Conservation (phyloP, 129 eudicot genomes). For the Ambrosia artemisiifolia region DNA sequence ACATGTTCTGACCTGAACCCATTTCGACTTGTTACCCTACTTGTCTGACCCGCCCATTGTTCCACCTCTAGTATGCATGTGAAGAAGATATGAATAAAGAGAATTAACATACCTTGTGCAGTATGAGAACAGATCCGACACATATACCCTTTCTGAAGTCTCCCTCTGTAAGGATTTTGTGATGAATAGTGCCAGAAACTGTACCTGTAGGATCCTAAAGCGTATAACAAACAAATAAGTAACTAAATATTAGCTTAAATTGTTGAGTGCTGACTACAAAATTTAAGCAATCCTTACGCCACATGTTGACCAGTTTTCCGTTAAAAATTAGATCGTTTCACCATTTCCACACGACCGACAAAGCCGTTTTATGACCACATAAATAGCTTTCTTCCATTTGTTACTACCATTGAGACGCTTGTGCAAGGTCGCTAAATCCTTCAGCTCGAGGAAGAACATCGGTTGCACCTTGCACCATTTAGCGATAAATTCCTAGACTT, state of each 20-base stretch:
- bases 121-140: constrained; percentile 65
- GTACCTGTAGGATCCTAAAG: constrained; percentile 78
- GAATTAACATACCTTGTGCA: constrained; percentile 52
- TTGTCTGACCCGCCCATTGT: neutral
- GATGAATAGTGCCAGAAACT: constrained; percentile 68
- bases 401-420: too few species aligned
- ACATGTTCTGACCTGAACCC: neutral
- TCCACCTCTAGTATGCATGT: neutral
- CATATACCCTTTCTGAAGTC: constrained; percentile 52
- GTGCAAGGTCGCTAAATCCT: too few species aligned
- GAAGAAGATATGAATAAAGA: constrained; percentile 4
- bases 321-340: too few species aligned
- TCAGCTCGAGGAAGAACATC: too few species aligned
- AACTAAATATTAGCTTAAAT: constrained; percentile 1
- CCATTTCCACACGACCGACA: too few species aligned
- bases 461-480: too few species aligned
- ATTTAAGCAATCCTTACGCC: constrained; percentile 30
- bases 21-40: neutral
- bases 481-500: too few species aligned
- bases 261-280: neutral
- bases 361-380: too few species aligned
- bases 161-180: constrained; percentile 53
- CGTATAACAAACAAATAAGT: constrained; percentile 19
- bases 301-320: too few species aligned
- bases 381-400: too few species aligned